Evolutionary conservation across 768 basidiomycete species (phyloP).

Genomic region (Lepiota venenata): DNA sequence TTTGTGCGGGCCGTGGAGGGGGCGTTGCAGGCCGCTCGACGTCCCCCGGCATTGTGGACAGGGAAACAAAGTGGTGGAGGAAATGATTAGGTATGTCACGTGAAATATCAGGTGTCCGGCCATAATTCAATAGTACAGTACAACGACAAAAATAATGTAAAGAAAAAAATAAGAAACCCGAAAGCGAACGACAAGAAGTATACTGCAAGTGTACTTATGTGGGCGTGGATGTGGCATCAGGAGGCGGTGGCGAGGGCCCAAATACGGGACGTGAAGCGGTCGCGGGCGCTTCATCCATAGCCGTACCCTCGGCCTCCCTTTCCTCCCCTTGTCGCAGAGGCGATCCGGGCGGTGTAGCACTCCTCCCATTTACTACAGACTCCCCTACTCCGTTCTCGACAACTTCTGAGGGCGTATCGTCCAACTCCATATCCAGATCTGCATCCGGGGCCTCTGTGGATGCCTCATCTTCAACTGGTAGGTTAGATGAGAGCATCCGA

Average conservation of each 20-base stretch:
- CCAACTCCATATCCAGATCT: slow-evolving; percentile 36
- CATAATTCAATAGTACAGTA: neutral
- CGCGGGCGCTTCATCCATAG: neutral
- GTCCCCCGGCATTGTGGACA: slow-evolving; percentile 21
- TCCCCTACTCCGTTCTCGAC: neutral
- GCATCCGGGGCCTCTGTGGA: slow-evolving; percentile 9
- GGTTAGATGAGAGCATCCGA: slow-evolving; percentile 32
- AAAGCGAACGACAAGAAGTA: neutral
- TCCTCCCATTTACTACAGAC: neutral
- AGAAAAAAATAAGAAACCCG: slow-evolving; percentile 3
- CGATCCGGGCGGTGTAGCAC: neutral
- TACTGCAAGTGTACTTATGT: neutral
- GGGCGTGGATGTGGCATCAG: neutral
- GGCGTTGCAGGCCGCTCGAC: slow-evolving; percentile 34
- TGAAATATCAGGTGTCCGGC: neutral
- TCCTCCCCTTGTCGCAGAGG: slow-evolving; percentile 1
- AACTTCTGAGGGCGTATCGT: slow-evolving; percentile 15
- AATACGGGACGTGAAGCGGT: neutral
- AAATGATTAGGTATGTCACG: neutral
- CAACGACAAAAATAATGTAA: neutral
- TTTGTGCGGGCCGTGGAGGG: slow-evolving; percentile 25
- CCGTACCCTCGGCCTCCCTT: neutral
- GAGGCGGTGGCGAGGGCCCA: neutral
- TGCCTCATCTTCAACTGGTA: neutral
- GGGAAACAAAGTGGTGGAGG: too few species aligned